These are phyloP conservation scores for Talaromyces borbonicus DNA, from an alignment of 495 filamentous ascomycete genomes.

Conservation along the genomic window DNA sequence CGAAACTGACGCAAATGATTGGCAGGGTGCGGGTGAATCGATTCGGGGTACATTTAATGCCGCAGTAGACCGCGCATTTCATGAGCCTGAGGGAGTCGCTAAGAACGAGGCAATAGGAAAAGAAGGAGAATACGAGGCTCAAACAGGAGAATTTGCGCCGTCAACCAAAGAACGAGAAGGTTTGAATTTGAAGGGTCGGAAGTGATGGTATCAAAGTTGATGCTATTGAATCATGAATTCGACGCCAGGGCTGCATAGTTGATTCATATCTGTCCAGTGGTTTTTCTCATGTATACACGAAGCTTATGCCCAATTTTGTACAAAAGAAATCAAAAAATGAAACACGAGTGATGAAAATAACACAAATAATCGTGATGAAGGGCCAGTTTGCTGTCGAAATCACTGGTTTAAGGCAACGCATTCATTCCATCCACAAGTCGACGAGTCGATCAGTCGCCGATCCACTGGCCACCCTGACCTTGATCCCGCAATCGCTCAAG, in stretches of 20 bases:
- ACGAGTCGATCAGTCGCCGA: background rate
- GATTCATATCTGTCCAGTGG: too few species aligned
- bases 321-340: too few species aligned
- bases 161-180: slow-evolving; percentile 4
- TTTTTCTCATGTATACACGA: too few species aligned
- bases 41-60: slow-evolving; percentile 31
- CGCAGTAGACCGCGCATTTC: slow-evolving; percentile 31
- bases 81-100: slow-evolving; percentile 24
- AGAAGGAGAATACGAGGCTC: slow-evolving; percentile 29
- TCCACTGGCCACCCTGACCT: background rate
- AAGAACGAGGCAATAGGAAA: slow-evolving; percentile 29
- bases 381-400: too few species aligned
- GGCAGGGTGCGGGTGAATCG: slow-evolving; percentile 35
- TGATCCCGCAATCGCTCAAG: slow-evolving; percentile 3
- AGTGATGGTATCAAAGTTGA: background rate
- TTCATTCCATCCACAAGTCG: background rate
- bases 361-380: too few species aligned
- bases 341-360: too few species aligned
- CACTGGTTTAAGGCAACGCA: too few species aligned
- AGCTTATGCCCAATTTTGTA: too few species aligned
- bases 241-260: background rate
- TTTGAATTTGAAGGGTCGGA: background rate
- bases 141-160: slow-evolving; percentile 15
- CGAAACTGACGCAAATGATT: too few species aligned
- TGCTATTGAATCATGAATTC: background rate